Conservation (phyloP, 306 rosid species). For the Myrica gale region DNA sequence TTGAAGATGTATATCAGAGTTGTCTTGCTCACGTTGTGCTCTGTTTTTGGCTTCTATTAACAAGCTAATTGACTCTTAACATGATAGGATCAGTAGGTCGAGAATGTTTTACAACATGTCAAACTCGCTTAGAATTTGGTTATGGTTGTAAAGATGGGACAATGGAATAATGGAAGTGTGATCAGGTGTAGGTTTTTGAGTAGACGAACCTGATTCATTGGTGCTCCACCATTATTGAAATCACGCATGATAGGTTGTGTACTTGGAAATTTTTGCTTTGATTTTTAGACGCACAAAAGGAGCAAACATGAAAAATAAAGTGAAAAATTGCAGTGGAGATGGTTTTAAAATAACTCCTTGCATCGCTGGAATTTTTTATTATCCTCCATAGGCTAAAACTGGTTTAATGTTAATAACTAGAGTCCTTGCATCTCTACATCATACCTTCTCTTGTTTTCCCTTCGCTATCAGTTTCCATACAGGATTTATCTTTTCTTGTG, state of each 20-base stretch:
- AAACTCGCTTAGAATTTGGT: neutral
- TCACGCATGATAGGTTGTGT: too few species aligned
- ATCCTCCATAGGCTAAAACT: neutral
- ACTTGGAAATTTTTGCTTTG: too few species aligned
- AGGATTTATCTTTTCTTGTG: neutral
- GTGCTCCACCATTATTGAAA: too few species aligned
- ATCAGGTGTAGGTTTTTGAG: neutral
- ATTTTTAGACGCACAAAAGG: too few species aligned
- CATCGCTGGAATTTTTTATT: neutral
- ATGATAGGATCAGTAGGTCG: neutral
- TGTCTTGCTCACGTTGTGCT: too few species aligned
- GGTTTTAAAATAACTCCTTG: neutral
- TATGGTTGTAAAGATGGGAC: neutral
- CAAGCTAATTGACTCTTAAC: too few species aligned
- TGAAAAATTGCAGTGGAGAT: too few species aligned
- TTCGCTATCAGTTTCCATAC: neutral
- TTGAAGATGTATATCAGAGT: neutral
- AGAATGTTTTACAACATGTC: neutral
- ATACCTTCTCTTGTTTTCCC: neutral
- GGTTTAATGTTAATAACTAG: neutral
- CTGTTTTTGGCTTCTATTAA: too few species aligned
- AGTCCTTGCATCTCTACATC: neutral
- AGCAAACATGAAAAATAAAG: too few species aligned
- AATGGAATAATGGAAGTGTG: too few species aligned
- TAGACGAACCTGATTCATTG: neutral